These are phyloP conservation scores for Madurella fahalii DNA, from an alignment of 2,329 filamentous ascomycete species.

Conservation along the genomic window DNA sequence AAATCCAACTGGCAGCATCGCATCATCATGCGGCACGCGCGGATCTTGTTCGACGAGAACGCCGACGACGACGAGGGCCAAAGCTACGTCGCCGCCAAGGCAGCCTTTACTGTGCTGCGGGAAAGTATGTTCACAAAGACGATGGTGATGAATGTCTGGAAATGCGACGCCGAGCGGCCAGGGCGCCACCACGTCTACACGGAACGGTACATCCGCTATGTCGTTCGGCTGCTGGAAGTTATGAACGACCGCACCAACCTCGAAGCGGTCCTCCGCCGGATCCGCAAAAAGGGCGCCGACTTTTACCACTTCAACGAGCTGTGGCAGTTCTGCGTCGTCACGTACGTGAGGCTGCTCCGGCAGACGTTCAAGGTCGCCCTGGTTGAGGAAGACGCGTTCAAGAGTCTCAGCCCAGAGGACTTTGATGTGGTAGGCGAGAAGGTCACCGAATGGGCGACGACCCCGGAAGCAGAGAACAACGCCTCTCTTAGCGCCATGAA, in stretches of 20 bases:
- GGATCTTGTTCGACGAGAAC: slow-evolving; percentile 48
- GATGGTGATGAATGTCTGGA: slow-evolving; percentile 93
- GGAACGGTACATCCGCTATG: slow-evolving; percentile 78
- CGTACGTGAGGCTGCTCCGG: slow-evolving; percentile 52
- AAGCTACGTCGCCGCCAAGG: slow-evolving; percentile 64
- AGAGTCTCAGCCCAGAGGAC: slow-evolving; percentile 49
- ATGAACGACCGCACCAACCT: slow-evolving; percentile 71
- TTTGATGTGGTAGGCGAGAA: slow-evolving; percentile 55
- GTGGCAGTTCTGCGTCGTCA: slow-evolving; percentile 53
- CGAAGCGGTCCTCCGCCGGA: slow-evolving; percentile 71
- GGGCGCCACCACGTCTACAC: slow-evolving; percentile 92
- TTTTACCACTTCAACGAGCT: slow-evolving; percentile 60
- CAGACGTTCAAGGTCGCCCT: slow-evolving; percentile 43
- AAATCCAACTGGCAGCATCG: slow-evolving; percentile 96
- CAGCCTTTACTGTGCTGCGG: slow-evolving; percentile 72
- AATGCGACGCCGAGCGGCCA: slow-evolving; percentile 77
- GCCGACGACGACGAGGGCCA: slow-evolving; percentile 42
- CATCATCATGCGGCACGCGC: slow-evolving; percentile 71
- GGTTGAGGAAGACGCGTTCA: slow-evolving; percentile 52
- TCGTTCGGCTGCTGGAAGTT: slow-evolving; percentile 68
- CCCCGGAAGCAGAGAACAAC: slow-evolving; percentile 35
- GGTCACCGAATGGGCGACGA: slow-evolving; percentile 52
- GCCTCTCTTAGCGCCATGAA: slow-evolving; percentile 51
- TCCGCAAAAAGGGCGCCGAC: slow-evolving; percentile 78
- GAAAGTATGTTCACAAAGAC: slow-evolving; percentile 83